Percentiles rank a stretch among this genome's conserved stretches.
phyloP scores from a whole-genome alignment of 2,329 filamentous ascomycete genomes.

The Neofusicoccum parvum region DNA sequence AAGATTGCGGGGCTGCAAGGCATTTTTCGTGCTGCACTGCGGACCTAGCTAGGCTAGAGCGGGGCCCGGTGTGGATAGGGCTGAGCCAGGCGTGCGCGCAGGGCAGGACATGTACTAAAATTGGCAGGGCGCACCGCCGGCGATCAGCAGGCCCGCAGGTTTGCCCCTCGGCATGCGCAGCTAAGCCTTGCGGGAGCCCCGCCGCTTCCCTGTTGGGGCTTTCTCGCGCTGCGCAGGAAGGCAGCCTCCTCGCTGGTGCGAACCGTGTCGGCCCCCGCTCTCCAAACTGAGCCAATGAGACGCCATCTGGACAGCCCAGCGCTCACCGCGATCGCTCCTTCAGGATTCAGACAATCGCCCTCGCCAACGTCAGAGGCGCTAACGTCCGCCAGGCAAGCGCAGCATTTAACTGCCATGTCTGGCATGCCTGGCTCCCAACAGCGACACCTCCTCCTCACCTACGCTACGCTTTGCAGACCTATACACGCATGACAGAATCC shows the following conservation, averaged over 20 bases:
- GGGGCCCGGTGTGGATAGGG: no score
- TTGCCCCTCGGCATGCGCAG: neutral
- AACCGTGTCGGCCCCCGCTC: neutral
- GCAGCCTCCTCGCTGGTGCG: neutral
- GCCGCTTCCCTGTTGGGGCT: neutral
- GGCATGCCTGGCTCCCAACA: neutral
- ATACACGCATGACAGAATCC: neutral
- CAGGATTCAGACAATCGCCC: neutral
- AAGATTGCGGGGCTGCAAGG: no score
- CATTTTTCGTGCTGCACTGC: no score
- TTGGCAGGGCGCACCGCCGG: slow-evolving; percentile 3
- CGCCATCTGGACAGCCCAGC: no score
- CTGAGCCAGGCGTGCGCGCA: no score
- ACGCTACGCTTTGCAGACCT: neutral
- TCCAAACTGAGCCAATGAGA: neutral
- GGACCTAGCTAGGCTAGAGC: no score
- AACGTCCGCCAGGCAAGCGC: neutral
- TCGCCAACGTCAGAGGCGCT: neutral
- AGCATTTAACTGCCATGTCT: neutral
- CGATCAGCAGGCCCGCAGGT: neutral
- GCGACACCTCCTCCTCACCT: neutral
- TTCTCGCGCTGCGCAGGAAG: no score
- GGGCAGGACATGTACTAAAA: neutral
- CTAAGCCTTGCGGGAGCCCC: slow-evolving; percentile 5
- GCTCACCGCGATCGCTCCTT: neutral